A percentile compares a stretch with the other conserved stretches of the same genome.
These are phyloP conservation scores for Hymenotorrendiella dingleyae DNA, from an alignment of 2,329 filamentous ascomycete genomes.

Conservation along the genomic window DNA sequence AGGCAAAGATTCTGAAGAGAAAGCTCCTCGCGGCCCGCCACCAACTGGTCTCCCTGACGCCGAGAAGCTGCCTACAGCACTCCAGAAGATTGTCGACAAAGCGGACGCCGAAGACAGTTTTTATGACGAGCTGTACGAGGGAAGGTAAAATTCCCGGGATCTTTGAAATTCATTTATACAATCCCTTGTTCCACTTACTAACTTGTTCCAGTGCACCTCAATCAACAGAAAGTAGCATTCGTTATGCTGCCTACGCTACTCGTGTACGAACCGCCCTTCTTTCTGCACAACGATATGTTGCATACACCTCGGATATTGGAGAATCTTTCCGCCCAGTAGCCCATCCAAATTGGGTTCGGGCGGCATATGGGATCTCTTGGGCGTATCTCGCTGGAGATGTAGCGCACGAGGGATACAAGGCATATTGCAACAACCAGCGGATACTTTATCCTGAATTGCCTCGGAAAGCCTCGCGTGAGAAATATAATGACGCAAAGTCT, in stretches of 20 bases:
- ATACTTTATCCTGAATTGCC: constrained; percentile 62
- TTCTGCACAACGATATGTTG: constrained; percentile 90
- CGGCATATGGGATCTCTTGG: constrained; percentile 90
- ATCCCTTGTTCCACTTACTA: constrained; percentile 10
- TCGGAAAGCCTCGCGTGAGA: constrained; percentile 23
- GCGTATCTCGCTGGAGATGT: constrained; percentile 88
- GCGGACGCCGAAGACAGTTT: constrained; percentile 62
- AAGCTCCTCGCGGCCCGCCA: constrained; percentile 20
- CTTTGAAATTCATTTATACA: background rate
- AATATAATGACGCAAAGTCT: constrained; percentile 29
- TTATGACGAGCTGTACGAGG: constrained; percentile 71
- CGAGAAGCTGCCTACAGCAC: constrained; percentile 44
- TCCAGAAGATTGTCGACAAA: constrained; percentile 54
- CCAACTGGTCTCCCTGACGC: constrained; percentile 21
- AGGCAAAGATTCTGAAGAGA: constrained; percentile 22
- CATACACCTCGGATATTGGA: constrained; percentile 93
- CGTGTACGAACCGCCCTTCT: constrained; percentile 81
- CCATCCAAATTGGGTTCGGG: constrained; percentile 73
- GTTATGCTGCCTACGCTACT: constrained; percentile 89
- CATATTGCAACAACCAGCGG: constrained; percentile 80
- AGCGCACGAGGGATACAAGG: constrained; percentile 88
- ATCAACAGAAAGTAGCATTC: constrained; percentile 76
- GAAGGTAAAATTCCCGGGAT: constrained; percentile 54
- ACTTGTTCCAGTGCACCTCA: constrained; percentile 53
- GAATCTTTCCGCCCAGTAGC: constrained; percentile 93